phyloP scores from a whole-genome alignment of 2,329 filamentous ascomycete genomes.

The Elsinoe batatas region DNA sequence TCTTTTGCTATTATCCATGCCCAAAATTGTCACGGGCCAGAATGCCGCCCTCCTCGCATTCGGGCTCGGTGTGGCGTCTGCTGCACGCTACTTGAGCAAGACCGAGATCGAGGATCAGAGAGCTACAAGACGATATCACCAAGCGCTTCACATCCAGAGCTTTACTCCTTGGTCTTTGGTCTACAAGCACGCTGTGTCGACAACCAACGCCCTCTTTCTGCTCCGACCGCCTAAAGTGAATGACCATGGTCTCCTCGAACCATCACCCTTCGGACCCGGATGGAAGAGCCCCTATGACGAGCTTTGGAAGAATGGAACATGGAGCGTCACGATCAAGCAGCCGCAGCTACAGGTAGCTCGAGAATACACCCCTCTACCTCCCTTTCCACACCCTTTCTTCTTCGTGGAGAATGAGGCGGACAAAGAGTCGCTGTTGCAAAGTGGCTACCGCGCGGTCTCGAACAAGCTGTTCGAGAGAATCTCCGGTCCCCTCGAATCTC shows the following conservation, averaged over 20 bases:
- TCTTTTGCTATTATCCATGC: no score
- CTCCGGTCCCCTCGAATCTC: slow-evolving; percentile 58
- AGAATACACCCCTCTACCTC: slow-evolving; percentile 81
- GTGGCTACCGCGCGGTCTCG: neutral
- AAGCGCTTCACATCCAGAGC: slow-evolving; percentile 45
- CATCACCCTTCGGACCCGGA: neutral
- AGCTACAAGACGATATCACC: neutral
- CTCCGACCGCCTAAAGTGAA: slow-evolving; percentile 36
- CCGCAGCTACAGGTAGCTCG: slow-evolving; percentile 86
- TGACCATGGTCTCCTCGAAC: neutral
- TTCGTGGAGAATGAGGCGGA: slow-evolving; percentile 19
- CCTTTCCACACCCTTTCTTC: slow-evolving; percentile 22
- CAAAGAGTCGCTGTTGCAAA: slow-evolving; percentile 39
- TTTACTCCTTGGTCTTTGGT: slow-evolving; percentile 60
- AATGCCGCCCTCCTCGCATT: no score
- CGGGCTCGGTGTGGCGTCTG: no score
- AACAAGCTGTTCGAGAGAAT: slow-evolving; percentile 62
- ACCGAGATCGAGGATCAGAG: no score
- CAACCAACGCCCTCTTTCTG: slow-evolving; percentile 59
- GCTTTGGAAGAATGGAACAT: slow-evolving; percentile 29
- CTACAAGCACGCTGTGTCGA: slow-evolving; percentile 52
- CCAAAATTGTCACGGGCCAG: no score
- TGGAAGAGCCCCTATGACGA: slow-evolving; percentile 13
- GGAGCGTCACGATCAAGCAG: slow-evolving; percentile 90
- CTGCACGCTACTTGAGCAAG: no score